Evolutionary conservation across 352 stramenopile genomes (phyloP).

Genomic region (Globisporangium nagaii): DNA sequence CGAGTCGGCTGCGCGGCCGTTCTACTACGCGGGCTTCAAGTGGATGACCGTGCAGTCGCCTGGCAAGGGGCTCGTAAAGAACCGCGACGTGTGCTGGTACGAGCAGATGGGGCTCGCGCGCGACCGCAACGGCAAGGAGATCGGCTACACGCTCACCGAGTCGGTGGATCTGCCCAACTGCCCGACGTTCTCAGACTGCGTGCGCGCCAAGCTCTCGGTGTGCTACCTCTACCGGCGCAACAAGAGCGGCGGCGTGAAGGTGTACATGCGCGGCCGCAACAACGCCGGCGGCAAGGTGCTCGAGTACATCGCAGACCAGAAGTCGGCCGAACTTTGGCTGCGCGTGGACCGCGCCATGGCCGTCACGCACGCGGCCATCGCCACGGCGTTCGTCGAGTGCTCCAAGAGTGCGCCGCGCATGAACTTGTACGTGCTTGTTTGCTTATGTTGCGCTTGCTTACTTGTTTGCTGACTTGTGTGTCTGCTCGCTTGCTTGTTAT

Average conservation of each 20-base stretch:
- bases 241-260: constrained; percentile 65
- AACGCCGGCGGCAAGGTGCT: constrained; percentile 63
- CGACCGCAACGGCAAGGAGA: constrained; percentile 73
- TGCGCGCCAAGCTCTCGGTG: constrained; percentile 63
- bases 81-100: constrained; percentile 77
- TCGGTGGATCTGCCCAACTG: constrained; percentile 68
- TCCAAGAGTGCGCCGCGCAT: constrained; percentile 21
- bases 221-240: constrained; percentile 76
- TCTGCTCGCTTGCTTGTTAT: not conserved
- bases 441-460: not conserved
- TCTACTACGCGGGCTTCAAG: constrained; percentile 78
- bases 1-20: constrained; percentile 39
- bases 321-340: constrained; percentile 71
- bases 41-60: constrained; percentile 75
- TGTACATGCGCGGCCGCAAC: constrained; percentile 76
- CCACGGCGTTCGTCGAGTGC: constrained; percentile 49
- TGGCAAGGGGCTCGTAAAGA: constrained; percentile 68
- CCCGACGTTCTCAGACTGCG: constrained; percentile 55
- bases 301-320: constrained; percentile 66
- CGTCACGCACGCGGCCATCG: constrained; percentile 48
- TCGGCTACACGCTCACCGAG: constrained; percentile 73
- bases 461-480: constrained; percentile 13
- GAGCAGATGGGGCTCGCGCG: constrained; percentile 62
- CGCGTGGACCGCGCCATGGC: constrained; percentile 47
- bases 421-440: constrained; percentile 11